Evolutionary conservation across 306 rosid genomes (phyloP).

Genomic region (Carpinus viminea): DNA sequence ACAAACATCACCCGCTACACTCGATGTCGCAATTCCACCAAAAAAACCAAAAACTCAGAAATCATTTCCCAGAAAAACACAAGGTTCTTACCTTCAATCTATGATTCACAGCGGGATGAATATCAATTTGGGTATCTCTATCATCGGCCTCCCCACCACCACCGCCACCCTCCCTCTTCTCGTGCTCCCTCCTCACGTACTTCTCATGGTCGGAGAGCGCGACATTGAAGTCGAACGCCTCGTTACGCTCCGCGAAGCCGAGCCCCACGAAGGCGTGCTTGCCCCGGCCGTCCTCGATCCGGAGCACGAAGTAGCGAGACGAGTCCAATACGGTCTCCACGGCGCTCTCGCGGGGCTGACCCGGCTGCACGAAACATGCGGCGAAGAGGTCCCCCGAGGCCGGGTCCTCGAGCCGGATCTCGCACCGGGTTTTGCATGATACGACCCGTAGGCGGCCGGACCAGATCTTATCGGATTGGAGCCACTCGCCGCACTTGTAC

Average conservation of each 20-base stretch:
- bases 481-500: conserved; percentile 99
- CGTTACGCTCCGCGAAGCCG: conserved; percentile 89
- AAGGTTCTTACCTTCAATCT: conserved; percentile 65
- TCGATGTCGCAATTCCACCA: neutral
- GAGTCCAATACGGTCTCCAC: conserved; percentile 96
- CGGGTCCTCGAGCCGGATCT: conserved; percentile 98
- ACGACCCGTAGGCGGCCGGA: conserved; percentile 93
- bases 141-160: conserved; percentile 40
- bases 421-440: conserved; percentile 86
- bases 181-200: conserved; percentile 76
- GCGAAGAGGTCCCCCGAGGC: conserved; percentile 89
- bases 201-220: conserved; percentile 96
- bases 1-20: neutral
- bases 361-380: conserved; percentile 85
- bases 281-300: conserved; percentile 94
- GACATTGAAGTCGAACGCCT: conserved; percentile 97
- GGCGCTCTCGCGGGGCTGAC: conserved; percentile 71
- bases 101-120: conserved; percentile 93
- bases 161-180: conserved; percentile 56
- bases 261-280: conserved; percentile 93
- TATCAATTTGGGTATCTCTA: conserved; percentile 71
- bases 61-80: neutral
- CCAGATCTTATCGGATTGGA: conserved; percentile 98
- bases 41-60: neutral
- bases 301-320: conserved; percentile 90